phyloP scores from a whole-genome alignment of 208 protist genomes.

The Leptomonas seymouri region DNA sequence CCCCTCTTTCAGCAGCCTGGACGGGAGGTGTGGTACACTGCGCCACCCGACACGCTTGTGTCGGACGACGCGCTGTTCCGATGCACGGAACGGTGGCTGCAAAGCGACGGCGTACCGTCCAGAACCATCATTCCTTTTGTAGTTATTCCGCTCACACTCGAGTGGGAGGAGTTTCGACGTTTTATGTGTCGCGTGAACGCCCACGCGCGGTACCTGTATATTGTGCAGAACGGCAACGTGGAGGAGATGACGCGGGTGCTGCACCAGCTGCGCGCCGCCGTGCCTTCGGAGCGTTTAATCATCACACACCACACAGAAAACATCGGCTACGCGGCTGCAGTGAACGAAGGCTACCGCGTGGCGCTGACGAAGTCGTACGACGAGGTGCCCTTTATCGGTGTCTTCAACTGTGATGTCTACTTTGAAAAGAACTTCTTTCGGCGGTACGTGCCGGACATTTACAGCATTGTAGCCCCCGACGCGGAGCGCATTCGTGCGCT shows the following conservation, averaged over 20 bases:
- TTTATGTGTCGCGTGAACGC: constrained; percentile 33
- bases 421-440: constrained; percentile 14
- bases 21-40: constrained; percentile 5
- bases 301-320: constrained; percentile 9
- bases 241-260: constrained; percentile 16
- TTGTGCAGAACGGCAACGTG: constrained; percentile 25
- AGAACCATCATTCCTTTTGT: constrained; percentile 23
- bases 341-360: constrained; percentile 23
- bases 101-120: constrained; percentile 9
- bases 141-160: constrained; percentile 11
- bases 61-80: constrained; percentile 3
- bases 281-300: constrained; percentile 10
- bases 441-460: constrained; percentile 17
- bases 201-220: constrained; percentile 14
- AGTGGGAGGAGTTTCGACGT: constrained; percentile 13
- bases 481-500: constrained; percentile 17
- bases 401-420: constrained; percentile 31
- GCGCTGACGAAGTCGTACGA: constrained; percentile 18
- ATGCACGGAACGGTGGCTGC: constrained; percentile 21
- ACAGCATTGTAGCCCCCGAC: constrained; percentile 13
- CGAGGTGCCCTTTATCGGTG: constrained; percentile 25
- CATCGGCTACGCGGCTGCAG: constrained; percentile 27
- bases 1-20: not conserved
- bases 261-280: constrained; percentile 1
- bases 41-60: constrained; percentile 5